Evolutionary conservation across 2,329 filamentous ascomycete genomes (phyloP), one percentile per base, ranked within the genome.

Genomic region (Colletotrichum viniferum): DNA sequence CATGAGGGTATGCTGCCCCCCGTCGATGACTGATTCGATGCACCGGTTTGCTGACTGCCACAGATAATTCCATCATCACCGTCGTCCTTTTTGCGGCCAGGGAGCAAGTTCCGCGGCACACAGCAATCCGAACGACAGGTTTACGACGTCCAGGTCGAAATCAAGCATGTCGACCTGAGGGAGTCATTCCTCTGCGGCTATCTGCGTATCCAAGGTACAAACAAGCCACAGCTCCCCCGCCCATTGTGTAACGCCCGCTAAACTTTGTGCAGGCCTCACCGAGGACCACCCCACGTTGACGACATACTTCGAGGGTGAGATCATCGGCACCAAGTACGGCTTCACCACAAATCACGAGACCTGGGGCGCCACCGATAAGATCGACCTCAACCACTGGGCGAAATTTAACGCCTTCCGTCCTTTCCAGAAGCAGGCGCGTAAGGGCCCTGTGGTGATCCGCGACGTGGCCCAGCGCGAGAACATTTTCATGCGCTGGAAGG

Each of bases 401-500:
- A 94, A 96, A 78, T 98, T 99, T 83, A 90, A 92, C 3, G 94
- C 96, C 10, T 98, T 97, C 88, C 91, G 94, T 69, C 95, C 95
- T 3, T 92, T 96, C 74, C 84, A 87, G 60, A 92, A 91, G 80
- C 87, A 88, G 73, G 89, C 89, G 38, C 87, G 87, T 61, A 92
- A 90, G 79, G 90, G 91, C 18, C 83, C 91, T 26, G 84, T 88
- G 32, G 79, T 82, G 87, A 88, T 92, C 87, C 87, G 92, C 87
- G 94, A 97, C 79, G 91, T 94, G 79, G 91, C 92, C 63, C 94
- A 97, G 82, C 90, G 92, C 77, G 96, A 98, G 79, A 93, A 97
- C 83, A 93, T 99, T 36, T 99, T 98, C 82, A 99, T 99, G 97
- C 92, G 97, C 76, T 99, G 97, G 97, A 99, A 99, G 85, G 97